Base-by-base conservation (phyloP, 2,329 filamentous ascomycete species). In the Colletotrichum tofieldiae region DNA sequence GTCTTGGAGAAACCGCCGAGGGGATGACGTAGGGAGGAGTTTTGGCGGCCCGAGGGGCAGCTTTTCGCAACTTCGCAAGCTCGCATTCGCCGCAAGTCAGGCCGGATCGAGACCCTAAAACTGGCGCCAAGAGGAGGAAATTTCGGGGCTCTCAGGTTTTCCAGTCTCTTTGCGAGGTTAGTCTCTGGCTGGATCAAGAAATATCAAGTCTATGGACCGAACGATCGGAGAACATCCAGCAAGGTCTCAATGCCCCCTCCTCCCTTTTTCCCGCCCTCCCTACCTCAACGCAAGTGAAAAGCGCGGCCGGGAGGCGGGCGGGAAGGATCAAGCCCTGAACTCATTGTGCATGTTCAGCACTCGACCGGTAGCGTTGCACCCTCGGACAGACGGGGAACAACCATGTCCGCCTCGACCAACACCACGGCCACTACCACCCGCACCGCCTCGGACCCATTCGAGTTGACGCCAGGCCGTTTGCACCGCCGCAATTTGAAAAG, bases 351-450 rank as follows among this genome's bases (percentile, higher is more conserved):
- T 63, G 35, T 16, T 43, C 55, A 41, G 55, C 43, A 32, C 32
- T 49, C 20, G 18, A 37, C 14, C 14, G 41, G 41, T 32, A 29
- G n/a, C 59, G 7, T 39, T 7, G n/a, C 45, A 52, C 16, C 60
- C n/a, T 52, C 58, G 47, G 41, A 35, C 51, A 60, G 23, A 70
- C 69, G 69, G 69, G 69, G 65, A 64, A 61, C 39, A 64, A 61
- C 70, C 70, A 72, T 70, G 70, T 65, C 65, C 60, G 70, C 39
- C 32, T 45, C 6, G 26, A 63, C 45, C 59, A 62, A 47, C 45
- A 39, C 11, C 52, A n/a, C 20, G 52, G 20, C 37, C 32, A 54
- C 16, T 20, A 32, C 26, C 35, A 43, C 23, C 52, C 41, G 39
- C 37, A 54, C 61, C 49, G 23, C 45, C 37, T 41, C 61, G 49